Conservation (phyloP, 345 rosid genomes). For the Physaria fendleri region DNA sequence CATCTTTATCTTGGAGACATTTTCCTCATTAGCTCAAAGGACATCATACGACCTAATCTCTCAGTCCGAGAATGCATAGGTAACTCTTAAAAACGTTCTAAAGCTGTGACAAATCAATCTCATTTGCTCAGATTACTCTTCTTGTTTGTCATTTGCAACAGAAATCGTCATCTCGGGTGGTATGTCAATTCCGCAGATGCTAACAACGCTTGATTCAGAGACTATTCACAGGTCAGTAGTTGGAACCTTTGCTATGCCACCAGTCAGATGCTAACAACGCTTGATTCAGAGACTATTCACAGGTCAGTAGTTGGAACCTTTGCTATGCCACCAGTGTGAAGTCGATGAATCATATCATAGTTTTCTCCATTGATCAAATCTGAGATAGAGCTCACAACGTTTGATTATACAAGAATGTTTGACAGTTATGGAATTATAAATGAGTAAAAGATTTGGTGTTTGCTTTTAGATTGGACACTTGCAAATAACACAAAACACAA, state of each 20-base stretch:
- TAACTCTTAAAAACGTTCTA: conserved; percentile 6
- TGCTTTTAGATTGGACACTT: not conserved
- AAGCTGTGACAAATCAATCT: not conserved
- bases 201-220: conserved; percentile 41
- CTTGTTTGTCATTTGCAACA: conserved; percentile 10
- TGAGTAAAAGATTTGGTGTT: conserved; percentile 1
- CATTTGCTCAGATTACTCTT: not conserved
- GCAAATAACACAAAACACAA: not conserved
- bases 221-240: conserved; percentile 26
- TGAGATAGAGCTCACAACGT: not conserved
- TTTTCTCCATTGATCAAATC: not conserved
- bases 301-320: conserved; percentile 31
- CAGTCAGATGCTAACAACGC: conserved; percentile 43
- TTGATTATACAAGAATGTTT: conserved; percentile 9
- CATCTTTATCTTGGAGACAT: conserved; percentile 68
- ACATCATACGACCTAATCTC: conserved; percentile 56
- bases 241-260: too few species aligned
- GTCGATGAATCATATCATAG: not conserved
- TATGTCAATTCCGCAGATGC: conserved; percentile 54
- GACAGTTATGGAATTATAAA: not conserved
- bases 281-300: conserved; percentile 32
- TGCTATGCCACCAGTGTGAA: conserved; percentile 33
- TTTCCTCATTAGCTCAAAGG: conserved; percentile 53
- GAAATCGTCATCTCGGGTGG: conserved; percentile 71
- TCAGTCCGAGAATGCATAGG: conserved; percentile 65